Base-by-base conservation (phyloP, 441 rosid genomes). In the Erysimum pusillum region DNA sequence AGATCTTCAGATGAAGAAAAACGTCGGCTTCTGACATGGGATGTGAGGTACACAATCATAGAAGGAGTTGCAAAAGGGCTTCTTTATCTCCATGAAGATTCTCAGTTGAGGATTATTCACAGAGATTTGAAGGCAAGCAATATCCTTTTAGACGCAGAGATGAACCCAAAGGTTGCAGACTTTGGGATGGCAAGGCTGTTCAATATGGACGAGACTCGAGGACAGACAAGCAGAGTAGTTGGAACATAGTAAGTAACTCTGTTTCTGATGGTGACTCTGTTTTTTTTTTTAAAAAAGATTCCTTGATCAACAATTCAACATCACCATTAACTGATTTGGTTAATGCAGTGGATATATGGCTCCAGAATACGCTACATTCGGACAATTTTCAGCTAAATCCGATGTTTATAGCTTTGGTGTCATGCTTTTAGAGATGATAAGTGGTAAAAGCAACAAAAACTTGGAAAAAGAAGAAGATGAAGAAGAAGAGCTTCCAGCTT, bases 171-270 rank as follows among this genome's bases (percentile, higher is more conserved):
- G 60, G 76, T 79, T 46, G 75, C 82, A 18, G 79, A 75, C 15
- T 79, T 79, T 69, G 82, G 82, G 61, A 79, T 75, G 79, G 82
- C 79, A 13, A 79, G 79, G 56, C 6, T 79, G 52, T 74, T 79
- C 17, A 64, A 74, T 41, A 38, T 63, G 72, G 68, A 79, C 3
- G 79, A 79, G 54, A 79, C 82, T 57, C 76, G 73, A 56, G 82
- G 76, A 41, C 64, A 69, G 51, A 79, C 82, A 9, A 79, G 79
- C 57, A 79, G 72, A 69, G 72, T 79, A 13, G 82, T 69, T 63
- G 79, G 82, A 67, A 78, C 80, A 15, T 72, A 51, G 81, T 72
- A 72, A 59, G 77, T 39, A 49, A 28, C 49, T 58, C 42, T 66
- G 63, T 49, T 28, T 35, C 9, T 32, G 12, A 1, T 34, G 14